Evolutionary conservation across 1,139 yeast species (phyloP).

Genomic region (Diutina neorugosa): DNA sequence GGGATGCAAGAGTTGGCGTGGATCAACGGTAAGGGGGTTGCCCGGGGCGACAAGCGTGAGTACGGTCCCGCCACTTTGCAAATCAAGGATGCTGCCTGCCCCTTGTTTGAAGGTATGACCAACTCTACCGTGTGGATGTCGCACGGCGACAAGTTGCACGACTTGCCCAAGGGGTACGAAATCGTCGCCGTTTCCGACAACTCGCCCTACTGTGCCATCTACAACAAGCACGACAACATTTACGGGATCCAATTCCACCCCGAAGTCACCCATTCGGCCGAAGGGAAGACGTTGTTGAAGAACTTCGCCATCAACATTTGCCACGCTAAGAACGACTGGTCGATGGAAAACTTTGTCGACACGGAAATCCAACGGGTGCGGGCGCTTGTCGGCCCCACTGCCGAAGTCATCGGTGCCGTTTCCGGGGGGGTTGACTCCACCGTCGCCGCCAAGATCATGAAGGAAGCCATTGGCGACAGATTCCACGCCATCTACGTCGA

Average conservation of each 20-base stretch:
- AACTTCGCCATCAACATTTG: constrained; percentile 92
- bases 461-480: constrained; percentile 96
- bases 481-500: constrained; percentile 98
- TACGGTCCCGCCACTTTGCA: constrained; percentile 91
- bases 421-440: constrained; percentile 99
- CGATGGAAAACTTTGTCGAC: constrained; percentile 94
- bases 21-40: constrained; percentile 93
- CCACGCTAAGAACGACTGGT: constrained; percentile 83
- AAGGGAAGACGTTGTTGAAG: constrained; percentile 77
- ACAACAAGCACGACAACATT: constrained; percentile 59
- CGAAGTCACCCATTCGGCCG: constrained; percentile 91
- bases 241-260: constrained; percentile 99
- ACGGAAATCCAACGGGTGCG: constrained; percentile 91
- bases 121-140: constrained; percentile 99
- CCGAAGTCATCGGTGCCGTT: constrained; percentile 98
- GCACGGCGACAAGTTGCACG: constrained; percentile 91
- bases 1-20: constrained; percentile 99
- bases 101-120: constrained; percentile 78
- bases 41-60: constrained; percentile 95
- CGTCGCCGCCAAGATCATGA: constrained; percentile 96
- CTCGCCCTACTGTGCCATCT: constrained; percentile 93
- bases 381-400: constrained; percentile 88
- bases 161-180: constrained; percentile 81
- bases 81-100: constrained; percentile 56
- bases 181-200: constrained; percentile 85